Conservation (phyloP, 106 monocot genomes). For the Ottelia alismoides region DNA sequence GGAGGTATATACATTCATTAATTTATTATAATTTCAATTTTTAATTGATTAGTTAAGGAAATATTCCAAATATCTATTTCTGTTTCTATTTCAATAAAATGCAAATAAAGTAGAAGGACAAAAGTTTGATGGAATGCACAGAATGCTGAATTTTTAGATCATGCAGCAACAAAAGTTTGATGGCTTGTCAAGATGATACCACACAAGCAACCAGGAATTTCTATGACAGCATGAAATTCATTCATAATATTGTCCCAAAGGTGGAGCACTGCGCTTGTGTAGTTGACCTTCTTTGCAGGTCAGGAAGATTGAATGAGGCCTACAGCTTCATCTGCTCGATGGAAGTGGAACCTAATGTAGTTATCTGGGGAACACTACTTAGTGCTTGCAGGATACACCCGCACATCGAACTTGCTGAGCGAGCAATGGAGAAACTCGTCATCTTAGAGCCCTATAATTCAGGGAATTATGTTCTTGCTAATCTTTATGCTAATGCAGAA, state of each 20-base stretch:
- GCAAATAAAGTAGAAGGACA: too few species aligned
- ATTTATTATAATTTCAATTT: too few species aligned
- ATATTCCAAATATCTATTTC: too few species aligned
- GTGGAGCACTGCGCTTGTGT: slow-evolving; percentile 78
- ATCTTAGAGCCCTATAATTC: slow-evolving; percentile 75
- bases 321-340: slow-evolving; percentile 55
- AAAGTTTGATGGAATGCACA: too few species aligned
- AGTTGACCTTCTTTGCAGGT: slow-evolving; percentile 67
- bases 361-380: slow-evolving; percentile 75
- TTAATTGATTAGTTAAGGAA: too few species aligned
- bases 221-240: slow-evolving; percentile 42
- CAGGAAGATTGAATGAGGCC: slow-evolving; percentile 61
- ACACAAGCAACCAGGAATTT: too few species aligned
- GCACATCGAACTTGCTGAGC: slow-evolving; percentile 61
- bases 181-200: too few species aligned
- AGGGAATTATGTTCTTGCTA: slow-evolving; percentile 75
- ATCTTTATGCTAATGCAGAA: slow-evolving; percentile 56
- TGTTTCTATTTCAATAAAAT: too few species aligned
- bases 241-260: slow-evolving; percentile 37
- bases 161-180: too few species aligned
- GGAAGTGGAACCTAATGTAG: slow-evolving; percentile 61
- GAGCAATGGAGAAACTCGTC: slow-evolving; percentile 41
- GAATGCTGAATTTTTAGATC: too few species aligned
- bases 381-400: slow-evolving; percentile 50
- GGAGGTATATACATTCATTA: too few species aligned